A percentile compares a stretch with the other conserved stretches of the same genome.
phyloP scores from a whole-genome alignment of 106 monocot species.

The Iris macrosiphon region DNA sequence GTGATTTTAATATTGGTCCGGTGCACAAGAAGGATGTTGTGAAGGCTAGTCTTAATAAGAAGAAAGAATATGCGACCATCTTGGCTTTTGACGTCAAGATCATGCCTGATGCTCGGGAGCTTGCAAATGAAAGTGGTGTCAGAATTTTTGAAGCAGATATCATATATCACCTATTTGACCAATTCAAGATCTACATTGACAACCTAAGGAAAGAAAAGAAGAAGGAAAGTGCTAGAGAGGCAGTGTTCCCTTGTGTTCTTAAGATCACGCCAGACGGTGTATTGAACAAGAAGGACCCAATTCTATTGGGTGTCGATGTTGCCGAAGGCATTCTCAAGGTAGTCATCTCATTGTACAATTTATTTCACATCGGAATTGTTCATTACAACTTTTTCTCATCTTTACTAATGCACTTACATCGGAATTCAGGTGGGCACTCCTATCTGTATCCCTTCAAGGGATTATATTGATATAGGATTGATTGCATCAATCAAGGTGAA shows the following conservation, averaged over 20 bases:
- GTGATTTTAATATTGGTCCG: constrained; percentile 80
- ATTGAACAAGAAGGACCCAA: constrained; percentile 92
- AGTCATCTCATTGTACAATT: not conserved
- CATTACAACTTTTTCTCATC: no score
- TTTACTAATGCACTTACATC: no score
- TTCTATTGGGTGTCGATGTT: constrained; percentile 85
- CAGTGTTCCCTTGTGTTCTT: constrained; percentile 81
- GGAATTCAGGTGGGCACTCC: no score
- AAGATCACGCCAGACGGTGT: constrained; percentile 78
- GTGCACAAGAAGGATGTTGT: constrained; percentile 93
- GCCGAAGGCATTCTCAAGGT: constrained; percentile 79
- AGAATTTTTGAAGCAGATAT: constrained; percentile 89
- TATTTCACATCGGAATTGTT: no score
- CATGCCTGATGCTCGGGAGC: constrained; percentile 69
- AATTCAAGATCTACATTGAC: constrained; percentile 84
- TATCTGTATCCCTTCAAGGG: no score
- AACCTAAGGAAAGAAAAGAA: constrained; percentile 80
- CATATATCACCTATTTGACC: constrained; percentile 90
- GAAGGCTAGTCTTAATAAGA: constrained; percentile 77
- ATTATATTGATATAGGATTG: no score
- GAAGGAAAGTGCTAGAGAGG: constrained; percentile 79
- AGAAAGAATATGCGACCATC: constrained; percentile 77
- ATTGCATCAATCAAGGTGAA: no score
- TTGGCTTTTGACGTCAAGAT: constrained; percentile 94
- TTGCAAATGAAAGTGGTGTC: constrained; percentile 68